A percentile compares a stretch with the other conserved stretches of the same genome.
Evolutionary conservation across 306 rosid species (phyloP).

Genomic region (Glycine tomentella): DNA sequence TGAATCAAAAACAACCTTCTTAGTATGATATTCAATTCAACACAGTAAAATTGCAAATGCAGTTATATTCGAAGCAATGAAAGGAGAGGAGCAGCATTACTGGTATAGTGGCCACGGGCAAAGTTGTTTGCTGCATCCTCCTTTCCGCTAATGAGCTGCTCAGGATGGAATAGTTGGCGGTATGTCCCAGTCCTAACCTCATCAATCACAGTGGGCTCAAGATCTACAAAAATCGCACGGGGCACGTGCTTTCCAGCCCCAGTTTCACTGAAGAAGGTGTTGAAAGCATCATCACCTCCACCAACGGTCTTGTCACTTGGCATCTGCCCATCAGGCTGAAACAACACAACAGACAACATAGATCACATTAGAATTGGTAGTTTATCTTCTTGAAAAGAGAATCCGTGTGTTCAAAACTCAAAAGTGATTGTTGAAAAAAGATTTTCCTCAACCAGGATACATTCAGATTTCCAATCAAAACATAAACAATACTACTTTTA

Average conservation of each 20-base stretch:
- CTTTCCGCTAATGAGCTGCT: constrained; percentile 86
- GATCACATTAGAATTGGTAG: background rate
- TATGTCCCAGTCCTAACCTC: constrained; percentile 59
- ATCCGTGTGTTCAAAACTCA: background rate
- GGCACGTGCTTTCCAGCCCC: constrained; percentile 92
- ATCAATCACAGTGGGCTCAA: constrained; percentile 88
- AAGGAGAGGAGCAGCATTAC: constrained; percentile 45
- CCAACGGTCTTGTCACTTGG: constrained; percentile 59
- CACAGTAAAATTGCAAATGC: background rate
- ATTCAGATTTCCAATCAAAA: background rate
- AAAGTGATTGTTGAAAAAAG: background rate
- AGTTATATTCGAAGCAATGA: background rate
- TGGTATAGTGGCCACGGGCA: constrained; percentile 91
- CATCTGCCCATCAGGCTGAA: constrained; percentile 87
- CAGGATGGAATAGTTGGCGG: constrained; percentile 88
- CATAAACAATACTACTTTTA: background rate
- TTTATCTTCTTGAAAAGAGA: background rate
- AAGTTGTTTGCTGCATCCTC: constrained; percentile 90
- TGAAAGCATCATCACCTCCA: constrained; percentile 85
- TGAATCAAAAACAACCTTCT: constrained; percentile 32
- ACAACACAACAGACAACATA: background rate
- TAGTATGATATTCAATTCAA: background rate
- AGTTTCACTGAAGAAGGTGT: constrained; percentile 88
- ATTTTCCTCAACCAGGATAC: background rate
- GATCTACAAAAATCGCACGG: constrained; percentile 82